These are phyloP conservation scores for Jatropha podagrica DNA, from an alignment of 441 rosid genomes.

Conservation along the genomic window DNA sequence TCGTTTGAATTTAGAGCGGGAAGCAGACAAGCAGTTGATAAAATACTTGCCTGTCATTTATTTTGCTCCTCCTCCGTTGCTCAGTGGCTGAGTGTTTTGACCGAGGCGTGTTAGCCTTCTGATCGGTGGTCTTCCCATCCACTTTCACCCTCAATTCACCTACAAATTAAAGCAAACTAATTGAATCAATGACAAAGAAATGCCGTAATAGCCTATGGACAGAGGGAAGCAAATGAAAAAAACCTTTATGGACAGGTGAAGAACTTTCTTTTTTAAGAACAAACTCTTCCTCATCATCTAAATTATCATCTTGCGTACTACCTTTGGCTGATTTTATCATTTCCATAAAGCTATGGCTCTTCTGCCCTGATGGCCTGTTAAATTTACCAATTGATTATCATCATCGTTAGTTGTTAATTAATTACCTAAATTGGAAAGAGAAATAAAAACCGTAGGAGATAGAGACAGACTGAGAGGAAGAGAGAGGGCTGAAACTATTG, in stretches of 20 bases:
- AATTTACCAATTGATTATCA: conserved; percentile 2
- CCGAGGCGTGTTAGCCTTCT: conserved; percentile 77
- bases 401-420: background rate
- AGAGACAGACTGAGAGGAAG: conserved; percentile 66
- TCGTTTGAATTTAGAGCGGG: background rate
- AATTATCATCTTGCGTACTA: conserved; percentile 59
- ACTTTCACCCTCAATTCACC: conserved; percentile 65
- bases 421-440: background rate
- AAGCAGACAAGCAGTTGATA: background rate
- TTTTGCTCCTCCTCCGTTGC: conserved; percentile 95
- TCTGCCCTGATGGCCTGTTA: conserved; percentile 59
- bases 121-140: conserved; percentile 65
- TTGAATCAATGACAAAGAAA: background rate
- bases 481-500: conserved; percentile 61
- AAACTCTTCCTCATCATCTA: conserved; percentile 69
- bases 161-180: conserved; percentile 16
- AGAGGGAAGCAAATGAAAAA: background rate
- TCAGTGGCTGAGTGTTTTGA: conserved; percentile 99
- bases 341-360: conserved; percentile 81
- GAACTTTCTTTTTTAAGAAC: conserved; percentile 66
- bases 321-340: conserved; percentile 85
- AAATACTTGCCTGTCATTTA: conserved; percentile 71
- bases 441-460: conserved; percentile 13
- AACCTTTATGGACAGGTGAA: conserved; percentile 58
- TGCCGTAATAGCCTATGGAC: background rate